Base-by-base conservation (phyloP, 345 rosid genomes). In the Hirschfeldia incana region DNA sequence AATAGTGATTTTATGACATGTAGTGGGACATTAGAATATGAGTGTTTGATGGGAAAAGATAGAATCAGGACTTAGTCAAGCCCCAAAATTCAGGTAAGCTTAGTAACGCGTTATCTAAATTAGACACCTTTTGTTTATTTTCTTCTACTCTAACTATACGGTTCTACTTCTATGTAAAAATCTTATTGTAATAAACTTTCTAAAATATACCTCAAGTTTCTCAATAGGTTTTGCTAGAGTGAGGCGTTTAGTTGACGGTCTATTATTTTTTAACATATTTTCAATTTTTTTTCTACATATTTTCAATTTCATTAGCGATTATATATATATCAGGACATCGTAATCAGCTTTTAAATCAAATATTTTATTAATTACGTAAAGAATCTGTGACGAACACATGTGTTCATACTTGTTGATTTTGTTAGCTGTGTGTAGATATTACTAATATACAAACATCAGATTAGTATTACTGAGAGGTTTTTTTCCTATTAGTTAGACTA, bases 61-160 rank as follows among this genome's bases (percentile, higher is more conserved):
- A 60, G 36, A 39, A 78, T 10, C 5, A 65, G 0, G 81, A 72
- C 76, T 66, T 32, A 1, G 77, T 78, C 77, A 78, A 46, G 17
- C 53, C 51, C 69, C 37, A 46, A 61, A 8, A 32, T 32, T 28
- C 3, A 32, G 17, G 39, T 11, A 69, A 46, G 70, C 64, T 46
- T 46, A 29, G n/a, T n/a, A 72, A 78, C 73, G 77, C 81, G 68
- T 78, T 78, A n/a, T 72, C 76, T 65, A 13, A 65, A 51, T 36
- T 11, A 51, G 36, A 75, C 10, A 77, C 53, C 34, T 21, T 51
- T 77, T 70, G 32, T 63, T 53, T 63, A 1, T 53, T 10, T 15
- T 37, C 9, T 37, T 37, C 53, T 17, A 10, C 46, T 36, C 28
- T 30, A 59, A 30, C 15, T 5, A 11, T 66, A 66, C 57, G 9